Percentiles rank a stretch among this genome's conserved stretches.
phyloP scores from a whole-genome alignment of 1,284 basidiomycete species.

The Cryptococcus hybrid region DNA sequence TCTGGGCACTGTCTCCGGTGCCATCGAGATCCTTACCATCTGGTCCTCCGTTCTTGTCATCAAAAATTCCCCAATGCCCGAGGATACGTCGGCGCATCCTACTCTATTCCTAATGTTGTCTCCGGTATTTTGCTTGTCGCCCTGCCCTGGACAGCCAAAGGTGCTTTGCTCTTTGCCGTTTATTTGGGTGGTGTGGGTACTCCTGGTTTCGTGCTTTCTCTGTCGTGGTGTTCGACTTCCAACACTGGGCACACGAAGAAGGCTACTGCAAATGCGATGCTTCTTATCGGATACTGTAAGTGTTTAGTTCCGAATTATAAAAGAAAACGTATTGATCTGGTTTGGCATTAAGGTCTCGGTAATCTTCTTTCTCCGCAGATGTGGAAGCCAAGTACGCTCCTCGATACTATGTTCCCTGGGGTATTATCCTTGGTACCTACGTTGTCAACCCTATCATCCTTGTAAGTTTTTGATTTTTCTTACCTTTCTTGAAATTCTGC shows the following conservation, averaged over 20 bases:
- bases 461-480: neutral
- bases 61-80: conserved; percentile 52
- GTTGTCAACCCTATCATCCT: conserved; percentile 39
- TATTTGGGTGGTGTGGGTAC: conserved; percentile 66
- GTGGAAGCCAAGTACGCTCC: conserved; percentile 66
- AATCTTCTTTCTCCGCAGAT: conserved; percentile 67
- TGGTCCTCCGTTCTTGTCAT: conserved; percentile 22
- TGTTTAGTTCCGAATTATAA: neutral
- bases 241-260: conserved; percentile 74
- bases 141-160: conserved; percentile 60
- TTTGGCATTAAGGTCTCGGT: conserved; percentile 50
- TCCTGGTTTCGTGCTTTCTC: conserved; percentile 64
- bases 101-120: conserved; percentile 62
- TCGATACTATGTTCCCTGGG: conserved; percentile 55
- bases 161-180: conserved; percentile 61
- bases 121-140: conserved; percentile 63
- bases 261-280: conserved; percentile 66
- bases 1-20: conserved; percentile 64
- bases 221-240: conserved; percentile 66
- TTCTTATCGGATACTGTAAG: conserved; percentile 60
- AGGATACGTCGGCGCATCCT: conserved; percentile 62
- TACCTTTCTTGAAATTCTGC: too few species aligned
- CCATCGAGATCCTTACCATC: conserved; percentile 57
- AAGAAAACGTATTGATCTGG: too few species aligned
- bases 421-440: conserved; percentile 45